Evolutionary conservation across 2,329 filamentous ascomycete genomes (phyloP).

Genomic region (Cladosporium sp.): DNA sequence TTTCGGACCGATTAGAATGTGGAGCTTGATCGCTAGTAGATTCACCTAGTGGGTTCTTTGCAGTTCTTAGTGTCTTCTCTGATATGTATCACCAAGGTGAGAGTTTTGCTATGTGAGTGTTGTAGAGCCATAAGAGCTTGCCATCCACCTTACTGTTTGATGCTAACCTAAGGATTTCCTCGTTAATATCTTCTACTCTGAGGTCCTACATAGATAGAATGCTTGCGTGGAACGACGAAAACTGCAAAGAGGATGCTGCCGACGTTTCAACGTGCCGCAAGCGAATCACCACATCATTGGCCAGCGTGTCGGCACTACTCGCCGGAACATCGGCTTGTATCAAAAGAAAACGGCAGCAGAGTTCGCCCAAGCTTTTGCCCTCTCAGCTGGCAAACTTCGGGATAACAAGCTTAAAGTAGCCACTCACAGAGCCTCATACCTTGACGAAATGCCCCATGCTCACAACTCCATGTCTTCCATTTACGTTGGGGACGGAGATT

Average conservation of each 20-base stretch:
- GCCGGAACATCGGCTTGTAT: slow-evolving; percentile 14
- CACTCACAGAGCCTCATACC: slow-evolving; percentile 15
- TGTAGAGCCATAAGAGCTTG: background rate
- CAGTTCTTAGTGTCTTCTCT: slow-evolving; percentile 18
- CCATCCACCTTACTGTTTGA: background rate
- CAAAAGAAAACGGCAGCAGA: background rate
- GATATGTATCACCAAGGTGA: slow-evolving; percentile 1
- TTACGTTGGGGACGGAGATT: slow-evolving; percentile 19
- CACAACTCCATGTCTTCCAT: slow-evolving; percentile 17
- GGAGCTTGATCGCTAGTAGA: slow-evolving; percentile 14
- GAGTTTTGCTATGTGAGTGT: background rate
- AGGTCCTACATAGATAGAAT: background rate
- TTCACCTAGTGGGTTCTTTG: slow-evolving; percentile 15
- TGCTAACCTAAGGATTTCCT: background rate
- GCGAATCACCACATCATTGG: slow-evolving; percentile 10
- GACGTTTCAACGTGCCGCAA: slow-evolving; percentile 18
- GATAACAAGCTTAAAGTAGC: slow-evolving; percentile 5
- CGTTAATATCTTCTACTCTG: background rate
- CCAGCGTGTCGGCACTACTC: slow-evolving; percentile 1
- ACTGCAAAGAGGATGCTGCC: background rate
- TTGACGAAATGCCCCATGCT: slow-evolving; percentile 5
- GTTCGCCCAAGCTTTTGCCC: slow-evolving; percentile 12
- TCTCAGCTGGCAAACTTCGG: slow-evolving; percentile 8
- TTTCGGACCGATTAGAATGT: slow-evolving; percentile 20
- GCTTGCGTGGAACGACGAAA: background rate